Evolutionary conservation across 352 stramenopile species (phyloP).

Genomic region (Phytophthora pinifolia): DNA sequence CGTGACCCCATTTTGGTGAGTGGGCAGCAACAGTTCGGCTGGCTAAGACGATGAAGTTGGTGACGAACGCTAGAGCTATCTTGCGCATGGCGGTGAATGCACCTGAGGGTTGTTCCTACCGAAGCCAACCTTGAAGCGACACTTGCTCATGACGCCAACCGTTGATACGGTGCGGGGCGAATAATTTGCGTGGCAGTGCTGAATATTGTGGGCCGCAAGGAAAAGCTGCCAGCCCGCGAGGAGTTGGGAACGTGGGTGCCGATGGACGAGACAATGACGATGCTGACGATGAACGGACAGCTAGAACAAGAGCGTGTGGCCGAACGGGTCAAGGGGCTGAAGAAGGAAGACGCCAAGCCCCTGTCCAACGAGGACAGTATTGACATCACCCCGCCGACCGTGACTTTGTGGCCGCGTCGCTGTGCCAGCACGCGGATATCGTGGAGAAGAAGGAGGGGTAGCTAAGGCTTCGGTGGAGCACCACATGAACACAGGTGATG

Average conservation of each 20-base stretch:
- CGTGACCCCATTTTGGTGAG: background rate
- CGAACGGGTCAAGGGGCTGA: background rate
- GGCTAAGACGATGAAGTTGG: conserved; percentile 8
- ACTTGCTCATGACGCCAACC: conserved; percentile 16
- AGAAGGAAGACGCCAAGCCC: background rate
- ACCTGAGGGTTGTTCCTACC: conserved; percentile 11
- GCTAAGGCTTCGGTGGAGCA: background rate
- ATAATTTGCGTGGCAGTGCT: conserved; percentile 8
- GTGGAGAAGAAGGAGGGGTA: background rate
- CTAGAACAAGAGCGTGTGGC: background rate
- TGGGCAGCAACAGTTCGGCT: background rate
- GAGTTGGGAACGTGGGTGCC: conserved; percentile 21
- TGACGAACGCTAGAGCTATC: background rate
- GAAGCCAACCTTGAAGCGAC: background rate
- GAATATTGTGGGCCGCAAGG: conserved; percentile 11
- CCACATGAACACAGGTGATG: background rate
- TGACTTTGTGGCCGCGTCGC: background rate
- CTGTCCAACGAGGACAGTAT: background rate
- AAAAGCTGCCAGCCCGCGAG: conserved; percentile 8
- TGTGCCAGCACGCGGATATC: background rate
- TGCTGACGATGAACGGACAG: conserved; percentile 3
- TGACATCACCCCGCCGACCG: background rate
- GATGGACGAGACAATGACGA: conserved; percentile 9
- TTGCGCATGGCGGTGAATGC: conserved; percentile 12
- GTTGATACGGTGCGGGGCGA: conserved; percentile 4